Base-by-base conservation (phyloP, 306 rosid genomes). In the Heteromeles arbutifolia region DNA sequence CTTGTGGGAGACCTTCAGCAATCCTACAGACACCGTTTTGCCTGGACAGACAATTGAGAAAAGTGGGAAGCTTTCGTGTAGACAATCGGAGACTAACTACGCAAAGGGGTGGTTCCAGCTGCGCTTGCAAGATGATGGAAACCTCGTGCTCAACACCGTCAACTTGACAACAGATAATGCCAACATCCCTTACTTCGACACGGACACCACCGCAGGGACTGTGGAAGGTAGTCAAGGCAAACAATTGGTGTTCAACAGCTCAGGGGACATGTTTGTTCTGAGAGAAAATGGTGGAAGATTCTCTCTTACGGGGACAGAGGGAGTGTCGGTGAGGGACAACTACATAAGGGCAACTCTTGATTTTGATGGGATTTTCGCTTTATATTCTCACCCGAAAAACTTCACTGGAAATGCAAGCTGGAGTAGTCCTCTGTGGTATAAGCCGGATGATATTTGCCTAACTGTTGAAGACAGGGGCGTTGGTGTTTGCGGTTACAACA, bases 11-110 rank as follows among this genome's bases (percentile, higher is more conserved):
- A 83, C 69, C 71, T 89, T 83, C 50, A 29, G 56, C 17, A 15
- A 77, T 29, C 93, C 86, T 13, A 82, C 72, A 9, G 91, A 89
- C 68, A 89, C 91, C 52, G 44, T 89, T 89, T 43, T 81, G 24
- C 90, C 94, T 3, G 73, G 65, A 6, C 95, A 90, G 58, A 67
- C 22, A 11, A 0, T 90, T 32, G 28, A 79, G 44, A 75, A 18
- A 54, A 68, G 73, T 4, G 79, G 61, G 13, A 15, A 26, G 15
- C 80, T 88, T 6, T 66, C 74, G 28, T 79, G 81, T 1, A 71
- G 76, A 44, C 70, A 65, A 39, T 79, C 79, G 10, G 70, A 59
- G 74, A 74, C 70, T 32, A 79, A 82, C 28, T 87, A 75, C 44
- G 71, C 85, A 1, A 73, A 9, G 1, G 41, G 44, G 44, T 56